Evolutionary conservation across 352 stramenopile genomes (phyloP).

Genomic region (Pythium phragmitis): DNA sequence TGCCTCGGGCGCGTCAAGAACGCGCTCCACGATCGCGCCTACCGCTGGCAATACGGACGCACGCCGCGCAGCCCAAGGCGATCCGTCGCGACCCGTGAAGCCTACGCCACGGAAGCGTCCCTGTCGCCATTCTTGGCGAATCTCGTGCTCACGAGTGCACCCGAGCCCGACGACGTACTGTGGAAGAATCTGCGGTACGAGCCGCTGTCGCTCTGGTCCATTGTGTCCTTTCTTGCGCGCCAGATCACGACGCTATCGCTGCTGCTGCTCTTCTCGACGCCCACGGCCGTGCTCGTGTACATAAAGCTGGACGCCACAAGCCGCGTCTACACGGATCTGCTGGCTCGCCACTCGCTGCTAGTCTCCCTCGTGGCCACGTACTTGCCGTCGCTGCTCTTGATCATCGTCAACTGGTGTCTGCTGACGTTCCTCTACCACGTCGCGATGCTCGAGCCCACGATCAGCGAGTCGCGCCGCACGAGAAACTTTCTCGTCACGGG

Average conservation of each 20-base stretch:
- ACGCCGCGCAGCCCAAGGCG: slow-evolving; percentile 21
- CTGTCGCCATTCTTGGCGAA: slow-evolving; percentile 43
- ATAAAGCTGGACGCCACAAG: slow-evolving; percentile 76
- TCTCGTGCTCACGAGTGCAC: slow-evolving; percentile 63
- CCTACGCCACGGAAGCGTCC: slow-evolving; percentile 8
- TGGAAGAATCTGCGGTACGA: slow-evolving; percentile 74
- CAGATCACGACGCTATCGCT: slow-evolving; percentile 54
- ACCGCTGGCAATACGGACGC: slow-evolving; percentile 16
- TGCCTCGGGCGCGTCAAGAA: slow-evolving; percentile 42
- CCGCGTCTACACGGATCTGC: slow-evolving; percentile 49
- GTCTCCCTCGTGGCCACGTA: slow-evolving; percentile 69
- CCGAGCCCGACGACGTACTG: slow-evolving; percentile 74
- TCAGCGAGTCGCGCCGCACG: slow-evolving; percentile 64
- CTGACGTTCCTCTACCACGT: slow-evolving; percentile 69
- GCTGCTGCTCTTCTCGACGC: slow-evolving; percentile 72
- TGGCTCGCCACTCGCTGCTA: slow-evolving; percentile 44
- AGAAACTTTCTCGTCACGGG: slow-evolving; percentile 74
- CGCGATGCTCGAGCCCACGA: slow-evolving; percentile 62
- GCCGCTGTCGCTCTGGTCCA: slow-evolving; percentile 40
- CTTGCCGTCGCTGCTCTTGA: slow-evolving; percentile 70
- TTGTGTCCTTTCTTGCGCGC: slow-evolving; percentile 40
- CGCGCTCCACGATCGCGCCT: slow-evolving; percentile 33
- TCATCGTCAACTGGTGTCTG: slow-evolving; percentile 73
- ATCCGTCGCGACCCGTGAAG: background rate
- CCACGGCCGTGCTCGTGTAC: slow-evolving; percentile 78